Base-by-base conservation (phyloP, 345 rosid species). In the Lenwebbia sp. region DNA sequence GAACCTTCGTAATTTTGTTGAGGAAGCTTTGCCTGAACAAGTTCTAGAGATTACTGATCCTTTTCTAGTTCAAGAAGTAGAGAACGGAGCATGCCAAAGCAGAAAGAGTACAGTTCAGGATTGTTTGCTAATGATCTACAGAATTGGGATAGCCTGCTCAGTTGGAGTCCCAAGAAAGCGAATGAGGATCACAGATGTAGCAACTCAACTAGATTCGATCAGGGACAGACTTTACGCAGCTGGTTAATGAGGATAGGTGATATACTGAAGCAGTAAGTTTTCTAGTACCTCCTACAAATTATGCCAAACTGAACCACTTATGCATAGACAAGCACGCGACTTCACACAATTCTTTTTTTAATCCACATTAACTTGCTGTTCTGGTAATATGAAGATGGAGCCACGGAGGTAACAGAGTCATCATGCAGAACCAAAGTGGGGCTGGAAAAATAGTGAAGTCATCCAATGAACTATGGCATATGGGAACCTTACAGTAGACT, bases 341-440 rank as follows among this genome's bases (percentile, higher is more conserved):
- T n/a, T 0, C 33, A 14, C 15, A 13, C 17, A 26, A 4, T 3
- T 60, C 13, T 60, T 58, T n/a, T n/a, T 12, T 25, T 2, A 5
- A 14, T 58, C 70, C 13, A 58, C 33, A 58, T n/a, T 5, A n/a
- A 60, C 70, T 13, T 8, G 13, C 3, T n/a, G 5, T 3, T 13
- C 37, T 60, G 74, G 74, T 13, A 17, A 13, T 60, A 5, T 28
- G 74, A 60, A 60, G 74, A 60, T 60, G 74, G 10, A 60, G 74
- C 74, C 74, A 28, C 3, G 40, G 74, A 60, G 37, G 15, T 28
- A 60, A 60, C 21, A 28, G 21, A 60, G 74, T 60, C 74, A 28
- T 28, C 74, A 26, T 4, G 30, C 65, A 5, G 33, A 26, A 57
- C 33, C 17, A 57, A 57, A 26, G 65, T 57, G 0, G 30, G 13